phyloP scores from a whole-genome alignment of 2,329 filamentous ascomycete species.

The Tolypocladium guangdongense region DNA sequence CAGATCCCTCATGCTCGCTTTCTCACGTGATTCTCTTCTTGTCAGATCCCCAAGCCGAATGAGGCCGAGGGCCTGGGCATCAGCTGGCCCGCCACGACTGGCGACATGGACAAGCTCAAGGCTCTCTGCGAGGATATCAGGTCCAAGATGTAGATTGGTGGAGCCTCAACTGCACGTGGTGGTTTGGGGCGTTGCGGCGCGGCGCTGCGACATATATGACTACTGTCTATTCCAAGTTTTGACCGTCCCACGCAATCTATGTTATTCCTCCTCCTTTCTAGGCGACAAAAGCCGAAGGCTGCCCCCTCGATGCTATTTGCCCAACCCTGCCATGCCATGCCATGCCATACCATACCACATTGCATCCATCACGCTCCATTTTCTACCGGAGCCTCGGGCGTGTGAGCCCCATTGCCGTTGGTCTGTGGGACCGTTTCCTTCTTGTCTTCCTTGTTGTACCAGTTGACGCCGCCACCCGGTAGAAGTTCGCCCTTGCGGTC shows the following conservation, averaged over 20 bases:
- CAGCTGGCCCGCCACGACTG: conserved; percentile 63
- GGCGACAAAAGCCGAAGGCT: background rate
- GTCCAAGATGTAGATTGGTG: conserved; percentile 62
- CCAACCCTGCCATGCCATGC: background rate
- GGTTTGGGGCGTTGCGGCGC: background rate
- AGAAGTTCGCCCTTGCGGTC: conserved; percentile 69
- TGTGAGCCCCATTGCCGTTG: conserved; percentile 3
- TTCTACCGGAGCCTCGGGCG: conserved; percentile 27
- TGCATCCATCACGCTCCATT: conserved; percentile 20
- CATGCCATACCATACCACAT: background rate
- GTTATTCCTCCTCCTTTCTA: background rate
- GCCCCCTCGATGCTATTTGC: background rate
- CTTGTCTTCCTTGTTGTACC: conserved; percentile 40
- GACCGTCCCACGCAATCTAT: background rate
- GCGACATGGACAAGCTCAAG: conserved; percentile 77
- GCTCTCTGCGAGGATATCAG: conserved; percentile 74
- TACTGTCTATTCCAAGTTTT: background rate
- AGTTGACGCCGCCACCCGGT: conserved; percentile 56
- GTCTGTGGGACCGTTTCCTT: conserved; percentile 6
- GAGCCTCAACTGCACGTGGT: background rate
- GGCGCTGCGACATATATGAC: background rate
- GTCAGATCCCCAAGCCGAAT: conserved; percentile 87
- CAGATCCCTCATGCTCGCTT: background rate
- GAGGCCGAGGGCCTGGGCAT: conserved; percentile 68
- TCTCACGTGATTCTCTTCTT: background rate